These are phyloP conservation scores for Claviceps africana DNA, from an alignment of 2,329 filamentous ascomycete species.

Conservation along the genomic window DNA sequence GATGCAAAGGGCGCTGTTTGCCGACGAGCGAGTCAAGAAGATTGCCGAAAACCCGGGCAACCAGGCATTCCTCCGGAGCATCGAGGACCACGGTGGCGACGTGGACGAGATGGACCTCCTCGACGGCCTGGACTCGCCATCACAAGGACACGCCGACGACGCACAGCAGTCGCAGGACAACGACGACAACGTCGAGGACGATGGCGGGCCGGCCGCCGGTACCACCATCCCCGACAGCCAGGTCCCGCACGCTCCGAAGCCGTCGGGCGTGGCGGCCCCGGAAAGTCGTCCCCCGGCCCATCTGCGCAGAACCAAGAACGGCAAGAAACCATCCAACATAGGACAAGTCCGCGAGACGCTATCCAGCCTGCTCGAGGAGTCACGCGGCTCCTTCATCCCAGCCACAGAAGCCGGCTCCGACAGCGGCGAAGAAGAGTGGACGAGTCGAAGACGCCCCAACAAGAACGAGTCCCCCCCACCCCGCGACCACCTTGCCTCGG, in stretches of 20 bases:
- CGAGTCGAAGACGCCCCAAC: too few species aligned
- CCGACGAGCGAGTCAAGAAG: conserved; percentile 81
- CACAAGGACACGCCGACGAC: conserved; percentile 19
- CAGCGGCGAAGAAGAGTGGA: conserved; percentile 19
- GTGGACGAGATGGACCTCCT: conserved; percentile 62
- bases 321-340: conserved; percentile 57
- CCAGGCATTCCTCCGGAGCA: conserved; percentile 75
- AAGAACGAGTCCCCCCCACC: too few species aligned
- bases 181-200: conserved; percentile 10
- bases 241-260: conserved; percentile 23
- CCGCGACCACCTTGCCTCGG: not conserved
- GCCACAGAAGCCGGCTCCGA: conserved; percentile 25
- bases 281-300: conserved; percentile 37
- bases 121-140: conserved; percentile 26
- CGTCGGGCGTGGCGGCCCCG: conserved; percentile 14
- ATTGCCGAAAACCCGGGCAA: conserved; percentile 83
- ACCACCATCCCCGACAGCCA: conserved; percentile 38
- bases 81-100: conserved; percentile 67
- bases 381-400: conserved; percentile 34
- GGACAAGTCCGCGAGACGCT: conserved; percentile 73
- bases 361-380: conserved; percentile 60
- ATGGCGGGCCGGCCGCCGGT: conserved; percentile 13
- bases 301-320: conserved; percentile 45
- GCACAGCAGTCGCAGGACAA: conserved; percentile 15
- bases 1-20: conserved; percentile 77